Percentiles rank a stretch among this genome's conserved stretches.
Conservation (phyloP, 169 alveolate species). For the Plasmodium reichenowi region DNA sequence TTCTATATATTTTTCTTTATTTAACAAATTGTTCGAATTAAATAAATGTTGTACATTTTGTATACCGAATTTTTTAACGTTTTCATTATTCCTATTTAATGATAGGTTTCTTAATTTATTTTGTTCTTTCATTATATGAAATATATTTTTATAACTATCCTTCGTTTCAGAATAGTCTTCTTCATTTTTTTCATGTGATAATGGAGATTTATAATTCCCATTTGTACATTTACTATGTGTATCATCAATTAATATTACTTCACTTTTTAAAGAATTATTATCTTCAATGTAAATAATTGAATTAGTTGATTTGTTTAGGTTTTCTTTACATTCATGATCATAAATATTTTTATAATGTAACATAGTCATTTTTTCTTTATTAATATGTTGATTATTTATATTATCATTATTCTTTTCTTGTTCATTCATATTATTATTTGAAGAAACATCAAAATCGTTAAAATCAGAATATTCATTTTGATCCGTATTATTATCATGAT, state of each 20-base stretch:
- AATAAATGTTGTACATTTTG: background rate
- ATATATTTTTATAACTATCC: background rate
- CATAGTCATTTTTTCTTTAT: background rate
- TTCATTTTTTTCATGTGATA: no score
- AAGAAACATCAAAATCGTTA: background rate
- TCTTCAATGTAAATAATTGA: no score
- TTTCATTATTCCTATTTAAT: background rate
- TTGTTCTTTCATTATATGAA: background rate
- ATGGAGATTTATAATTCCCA: no score
- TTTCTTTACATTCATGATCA: background rate
- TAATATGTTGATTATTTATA: background rate
- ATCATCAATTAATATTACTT: no score
- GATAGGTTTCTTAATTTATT: background rate
- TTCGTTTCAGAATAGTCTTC: background rate
- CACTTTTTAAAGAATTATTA: no score
- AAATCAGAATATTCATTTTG: background rate
- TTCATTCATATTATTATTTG: conserved; percentile 4
- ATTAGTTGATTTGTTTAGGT: no score
- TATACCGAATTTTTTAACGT: background rate
- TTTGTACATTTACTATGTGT: no score
- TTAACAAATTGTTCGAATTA: background rate
- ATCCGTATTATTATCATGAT: background rate
- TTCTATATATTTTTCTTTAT: background rate
- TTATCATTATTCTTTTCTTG: background rate
- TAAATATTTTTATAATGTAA: no score